Percentiles rank a stretch among this genome's conserved stretches.
Evolutionary conservation across 140 eudicot species (phyloP).

Genomic region (Cichorium intybus): DNA sequence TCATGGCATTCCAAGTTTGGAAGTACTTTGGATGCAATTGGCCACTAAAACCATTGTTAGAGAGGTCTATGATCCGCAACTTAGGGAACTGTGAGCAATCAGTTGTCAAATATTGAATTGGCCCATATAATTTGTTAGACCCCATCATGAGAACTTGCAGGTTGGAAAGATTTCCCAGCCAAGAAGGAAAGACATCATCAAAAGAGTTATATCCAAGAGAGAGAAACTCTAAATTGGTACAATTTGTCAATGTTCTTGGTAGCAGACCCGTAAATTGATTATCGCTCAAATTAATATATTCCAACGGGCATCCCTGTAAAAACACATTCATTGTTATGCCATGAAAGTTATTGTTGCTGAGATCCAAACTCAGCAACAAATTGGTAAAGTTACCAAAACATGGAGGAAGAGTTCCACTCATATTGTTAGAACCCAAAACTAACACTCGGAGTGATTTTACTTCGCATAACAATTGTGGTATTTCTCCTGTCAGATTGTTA

Average conservation of each 20-base stretch:
- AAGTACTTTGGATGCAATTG: too few relatives aligned
- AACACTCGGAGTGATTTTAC: constrained; percentile 12
- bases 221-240: too few relatives aligned
- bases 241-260: too few relatives aligned
- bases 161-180: too few relatives aligned
- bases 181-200: too few relatives aligned
- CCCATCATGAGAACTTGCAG: too few relatives aligned
- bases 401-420: constrained; percentile 37
- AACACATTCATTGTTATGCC: constrained; percentile 1
- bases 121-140: too few relatives aligned
- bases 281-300: constrained; percentile 10
- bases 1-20: too few relatives aligned
- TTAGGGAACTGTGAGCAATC: constrained; percentile 1
- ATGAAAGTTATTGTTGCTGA: not conserved
- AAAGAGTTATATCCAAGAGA: too few relatives aligned
- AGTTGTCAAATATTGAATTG: too few relatives aligned
- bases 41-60: constrained; percentile 26
- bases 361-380: not conserved
- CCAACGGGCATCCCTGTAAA: not conserved
- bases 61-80: constrained; percentile 30
- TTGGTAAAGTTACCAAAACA: constrained; percentile 22
- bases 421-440: constrained; percentile 32
- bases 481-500: constrained; percentile 30
- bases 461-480: constrained; percentile 28
- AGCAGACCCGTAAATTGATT: constrained; percentile 4